Percentiles rank a stretch among this genome's conserved stretches.
phyloP scores from a whole-genome alignment of 2,329 filamentous ascomycete species.

The Fusarium xylarioides region DNA sequence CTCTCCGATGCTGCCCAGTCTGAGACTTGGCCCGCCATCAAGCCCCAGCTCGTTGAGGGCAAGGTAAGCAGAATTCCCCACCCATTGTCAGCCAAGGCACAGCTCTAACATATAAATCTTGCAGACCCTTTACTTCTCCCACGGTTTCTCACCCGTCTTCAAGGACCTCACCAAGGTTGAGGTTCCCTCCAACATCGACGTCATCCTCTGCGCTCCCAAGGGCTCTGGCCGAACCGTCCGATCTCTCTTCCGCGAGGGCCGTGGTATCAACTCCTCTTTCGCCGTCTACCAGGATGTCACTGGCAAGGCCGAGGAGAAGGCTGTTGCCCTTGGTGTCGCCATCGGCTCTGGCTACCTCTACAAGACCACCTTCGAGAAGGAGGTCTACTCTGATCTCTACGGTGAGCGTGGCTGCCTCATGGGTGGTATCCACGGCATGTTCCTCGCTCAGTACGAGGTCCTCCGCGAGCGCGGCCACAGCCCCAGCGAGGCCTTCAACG shows the following conservation, averaged over 20 bases:
- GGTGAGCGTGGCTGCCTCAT: slow-evolving; percentile 99
- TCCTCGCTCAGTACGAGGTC: slow-evolving; percentile 99
- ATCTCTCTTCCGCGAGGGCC: slow-evolving; percentile 98
- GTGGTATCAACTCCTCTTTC: slow-evolving; percentile 99
- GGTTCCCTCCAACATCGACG: slow-evolving; percentile 92
- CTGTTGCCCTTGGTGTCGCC: slow-evolving; percentile 93
- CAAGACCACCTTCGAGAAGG: slow-evolving; percentile 99
- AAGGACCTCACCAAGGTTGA: slow-evolving; percentile 99
- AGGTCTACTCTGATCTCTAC: slow-evolving; percentile 99
- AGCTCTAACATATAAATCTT: slow-evolving; percentile 35
- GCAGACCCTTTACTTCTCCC: slow-evolving; percentile 99
- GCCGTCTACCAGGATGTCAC: slow-evolving; percentile 99
- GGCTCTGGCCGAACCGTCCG: slow-evolving; percentile 98
- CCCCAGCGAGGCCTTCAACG: slow-evolving; percentile 99
- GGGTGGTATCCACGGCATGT: slow-evolving; percentile 99
- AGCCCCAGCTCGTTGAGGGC: slow-evolving; percentile 97
- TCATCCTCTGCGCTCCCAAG: slow-evolving; percentile 99
- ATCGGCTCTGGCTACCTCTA: slow-evolving; percentile 99
- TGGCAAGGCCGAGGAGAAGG: slow-evolving; percentile 98
- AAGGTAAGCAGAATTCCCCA: slow-evolving; percentile 72
- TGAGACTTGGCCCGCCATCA: slow-evolving; percentile 98
- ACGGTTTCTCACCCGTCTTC: slow-evolving; percentile 99
- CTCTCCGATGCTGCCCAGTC: slow-evolving; percentile 97
- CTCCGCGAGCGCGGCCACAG: slow-evolving; percentile 98
- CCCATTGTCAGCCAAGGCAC: not conserved